A percentile compares a stretch with the other conserved stretches of the same genome.
These are phyloP conservation scores for Fusarium nygamai DNA, from an alignment of 2,329 filamentous ascomycete genomes.

Conservation along the genomic window DNA sequence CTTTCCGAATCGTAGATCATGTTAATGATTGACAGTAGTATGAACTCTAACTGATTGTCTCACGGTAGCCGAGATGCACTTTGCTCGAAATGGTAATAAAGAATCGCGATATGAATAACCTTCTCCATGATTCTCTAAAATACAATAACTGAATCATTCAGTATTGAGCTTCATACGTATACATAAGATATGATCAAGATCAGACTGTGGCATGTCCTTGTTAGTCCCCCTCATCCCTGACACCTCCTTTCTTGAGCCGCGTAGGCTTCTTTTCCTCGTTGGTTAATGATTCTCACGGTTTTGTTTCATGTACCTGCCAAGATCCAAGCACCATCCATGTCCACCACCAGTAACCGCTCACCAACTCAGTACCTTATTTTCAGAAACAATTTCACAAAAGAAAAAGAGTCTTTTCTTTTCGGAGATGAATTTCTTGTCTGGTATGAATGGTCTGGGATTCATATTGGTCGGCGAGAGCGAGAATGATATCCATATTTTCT, in stretches of 20 bases:
- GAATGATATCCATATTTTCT: constrained; percentile 15
- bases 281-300: constrained; percentile 24
- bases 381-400: not conserved
- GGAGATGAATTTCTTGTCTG: not conserved
- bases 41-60: not conserved
- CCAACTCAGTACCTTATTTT: not conserved
- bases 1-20: not conserved
- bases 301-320: constrained; percentile 35
- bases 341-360: constrained; percentile 14
- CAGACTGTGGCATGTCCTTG: constrained; percentile 1
- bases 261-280: constrained; percentile 19
- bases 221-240: constrained; percentile 7
- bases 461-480: not conserved
- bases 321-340: constrained; percentile 14
- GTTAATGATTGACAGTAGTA: not conserved
- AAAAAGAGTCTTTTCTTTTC: not conserved
- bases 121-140: not conserved
- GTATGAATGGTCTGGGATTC: not conserved
- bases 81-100: constrained; percentile 6
- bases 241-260: constrained; percentile 34
- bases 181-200: too few relatives aligned
- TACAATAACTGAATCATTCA: not conserved
- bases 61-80: not conserved
- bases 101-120: not conserved
- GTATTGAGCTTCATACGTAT: too few relatives aligned